Conservation (phyloP, 305 asterid species). For the Lippia alba region DNA sequence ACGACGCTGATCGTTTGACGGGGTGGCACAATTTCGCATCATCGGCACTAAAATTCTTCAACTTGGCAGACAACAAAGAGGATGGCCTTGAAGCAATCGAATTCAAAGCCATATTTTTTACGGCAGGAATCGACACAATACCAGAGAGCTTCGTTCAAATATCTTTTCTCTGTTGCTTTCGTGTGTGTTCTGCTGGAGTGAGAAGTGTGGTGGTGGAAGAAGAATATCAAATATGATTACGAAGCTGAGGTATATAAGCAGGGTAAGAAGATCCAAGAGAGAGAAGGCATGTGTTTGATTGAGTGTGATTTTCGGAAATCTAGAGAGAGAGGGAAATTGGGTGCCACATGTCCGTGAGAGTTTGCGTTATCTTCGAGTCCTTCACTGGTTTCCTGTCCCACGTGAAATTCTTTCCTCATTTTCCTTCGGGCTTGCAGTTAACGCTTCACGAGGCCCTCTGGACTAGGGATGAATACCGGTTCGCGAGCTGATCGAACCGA, state of each 20-base stretch:
- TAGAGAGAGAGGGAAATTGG: conserved; percentile 30
- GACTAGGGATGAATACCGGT: too few relatives aligned
- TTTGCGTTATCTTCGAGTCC: conserved; percentile 27
- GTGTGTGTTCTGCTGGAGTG: background rate
- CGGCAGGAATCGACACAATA: background rate
- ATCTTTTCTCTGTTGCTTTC: background rate
- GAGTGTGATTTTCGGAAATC: conserved; percentile 31
- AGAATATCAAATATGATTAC: background rate
- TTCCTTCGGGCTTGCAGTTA: background rate
- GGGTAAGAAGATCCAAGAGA: conserved; percentile 18
- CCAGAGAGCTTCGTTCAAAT: conserved; percentile 7
- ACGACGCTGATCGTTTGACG: conserved; percentile 41
- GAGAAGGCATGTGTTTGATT: conserved; percentile 26
- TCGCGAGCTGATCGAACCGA: too few relatives aligned
- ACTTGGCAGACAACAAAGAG: conserved; percentile 37
- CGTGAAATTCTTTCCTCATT: conserved; percentile 25
- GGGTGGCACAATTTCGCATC: conserved; percentile 30
- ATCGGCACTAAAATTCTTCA: conserved; percentile 34
- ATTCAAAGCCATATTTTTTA: conserved; percentile 53
- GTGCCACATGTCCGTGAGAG: conserved; percentile 40
- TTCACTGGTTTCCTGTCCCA: conserved; percentile 30
- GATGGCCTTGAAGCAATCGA: conserved; percentile 46
- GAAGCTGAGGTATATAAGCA: conserved; percentile 31
- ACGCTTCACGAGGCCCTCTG: background rate
- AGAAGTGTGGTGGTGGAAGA: background rate